Base-by-base conservation (phyloP, 352 stramenopile species). In the Globisporangium alternatum region DNA sequence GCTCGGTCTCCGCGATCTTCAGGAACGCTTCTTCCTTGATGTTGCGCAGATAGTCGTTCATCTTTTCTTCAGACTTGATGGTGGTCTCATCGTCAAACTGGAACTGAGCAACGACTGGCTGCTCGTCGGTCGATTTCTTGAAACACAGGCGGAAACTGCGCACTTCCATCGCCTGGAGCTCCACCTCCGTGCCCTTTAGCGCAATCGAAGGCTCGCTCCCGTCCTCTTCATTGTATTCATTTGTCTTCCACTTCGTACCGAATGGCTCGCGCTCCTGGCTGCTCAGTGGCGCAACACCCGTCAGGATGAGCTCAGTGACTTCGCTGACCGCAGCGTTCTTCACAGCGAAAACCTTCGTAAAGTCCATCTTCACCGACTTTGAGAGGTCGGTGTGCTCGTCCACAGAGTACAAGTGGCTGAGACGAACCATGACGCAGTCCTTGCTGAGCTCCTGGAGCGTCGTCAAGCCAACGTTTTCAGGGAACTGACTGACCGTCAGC, bases 401-500 rank as follows among this genome's bases (percentile, higher is more conserved):
- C 35, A 95, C 68, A 6, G 81, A 90, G 66, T 96, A 99, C 68
- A 98, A 84, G 79, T 99, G 96, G 45, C 88, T 93, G 53, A 99
- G 68, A 60, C 97, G 95, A 31, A 99, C 67, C 66, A 99, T 74
- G 64, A 95, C 45, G 49, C 78, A 91, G 41, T 88, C 64, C 33
- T 89, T 87, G n/a, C 74, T 75, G 41, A 97, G 73, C 60, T 90
- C 69, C 54, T 85, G 71, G 21, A 98, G 80, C 22, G 96, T 98
- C 44, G 98, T 94, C 21, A 99, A 56, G 62, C 97, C 92, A 4
- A 99, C 81, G 66, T 98, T 98, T 9, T 70, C 51, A 41, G 95
- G 94, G 45, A 99, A 90, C 21, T 86, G 73, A n/a, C 60, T 68
- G 7, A 90, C 57, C 10, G 65, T 80, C 19, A 93, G 53, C 82